Conservation (phyloP, 345 rosid species). For the Citrus cavaleriei region DNA sequence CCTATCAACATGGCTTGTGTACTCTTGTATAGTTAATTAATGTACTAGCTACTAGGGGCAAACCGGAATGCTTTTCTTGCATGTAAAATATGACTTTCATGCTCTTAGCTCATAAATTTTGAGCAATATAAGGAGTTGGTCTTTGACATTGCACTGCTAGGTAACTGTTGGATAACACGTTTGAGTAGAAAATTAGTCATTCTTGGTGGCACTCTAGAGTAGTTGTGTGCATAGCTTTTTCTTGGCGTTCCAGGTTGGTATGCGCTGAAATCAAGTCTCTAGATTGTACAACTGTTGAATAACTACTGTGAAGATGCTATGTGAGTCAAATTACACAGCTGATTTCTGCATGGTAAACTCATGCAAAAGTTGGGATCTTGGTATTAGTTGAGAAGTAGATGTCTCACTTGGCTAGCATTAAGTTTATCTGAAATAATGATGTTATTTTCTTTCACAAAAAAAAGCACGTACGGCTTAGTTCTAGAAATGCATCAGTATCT, state of each 20-base stretch:
- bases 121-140: not conserved
- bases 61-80: too few relatives aligned
- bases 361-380: not conserved
- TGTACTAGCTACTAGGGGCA: too few relatives aligned
- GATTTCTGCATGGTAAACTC: too few relatives aligned
- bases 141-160: not conserved
- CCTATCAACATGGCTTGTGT: too few relatives aligned
- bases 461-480: too few relatives aligned
- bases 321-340: not conserved
- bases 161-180: not conserved
- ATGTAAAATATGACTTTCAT: too few relatives aligned
- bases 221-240: too few relatives aligned
- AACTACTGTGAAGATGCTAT: not conserved
- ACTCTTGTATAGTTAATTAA: too few relatives aligned
- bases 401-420: not conserved
- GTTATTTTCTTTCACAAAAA: too few relatives aligned
- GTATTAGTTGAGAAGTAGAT: not conserved
- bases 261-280: not conserved
- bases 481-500: not conserved
- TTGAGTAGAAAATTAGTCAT: not conserved
- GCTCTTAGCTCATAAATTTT: not conserved
- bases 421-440: not conserved
- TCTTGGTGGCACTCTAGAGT: not conserved
- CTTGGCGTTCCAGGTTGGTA: too few relatives aligned
- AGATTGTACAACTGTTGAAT: not conserved